Percentiles rank a stretch among this genome's conserved stretches.
These are phyloP conservation scores for Globisporangium rhizosaccharum DNA, from an alignment of 352 stramenopile genomes.

Conservation along the genomic window DNA sequence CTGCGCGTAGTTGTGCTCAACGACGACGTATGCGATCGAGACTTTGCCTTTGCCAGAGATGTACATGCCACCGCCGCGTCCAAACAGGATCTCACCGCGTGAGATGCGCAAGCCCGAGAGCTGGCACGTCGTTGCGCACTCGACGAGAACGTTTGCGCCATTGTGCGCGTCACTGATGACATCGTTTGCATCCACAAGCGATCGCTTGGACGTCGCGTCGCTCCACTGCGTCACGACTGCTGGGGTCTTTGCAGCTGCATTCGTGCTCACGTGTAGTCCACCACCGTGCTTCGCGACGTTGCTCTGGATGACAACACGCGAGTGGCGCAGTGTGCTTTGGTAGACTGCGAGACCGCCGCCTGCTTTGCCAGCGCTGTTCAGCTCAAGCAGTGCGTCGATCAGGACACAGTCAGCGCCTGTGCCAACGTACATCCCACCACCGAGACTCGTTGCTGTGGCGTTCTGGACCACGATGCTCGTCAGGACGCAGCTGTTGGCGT, in stretches of 20 bases:
- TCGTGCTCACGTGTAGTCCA: slow-evolving; percentile 20
- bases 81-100: slow-evolving; percentile 12
- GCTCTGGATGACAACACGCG: slow-evolving; percentile 20
- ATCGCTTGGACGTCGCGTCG: slow-evolving; percentile 6
- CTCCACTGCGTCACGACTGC: slow-evolving; percentile 3
- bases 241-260: background rate
- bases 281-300: slow-evolving; percentile 25
- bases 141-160: slow-evolving; percentile 26
- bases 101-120: slow-evolving; percentile 21
- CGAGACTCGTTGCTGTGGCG: slow-evolving; percentile 17
- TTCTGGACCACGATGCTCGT: slow-evolving; percentile 13
- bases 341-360: slow-evolving; percentile 28
- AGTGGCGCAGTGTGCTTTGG: slow-evolving; percentile 24
- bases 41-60: slow-evolving; percentile 19
- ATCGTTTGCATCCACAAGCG: slow-evolving; percentile 21
- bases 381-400: slow-evolving; percentile 13
- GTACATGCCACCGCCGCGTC: slow-evolving; percentile 27
- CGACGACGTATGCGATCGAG: slow-evolving; percentile 13
- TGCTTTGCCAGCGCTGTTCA: slow-evolving; percentile 19
- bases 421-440: slow-evolving; percentile 27
- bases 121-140: slow-evolving; percentile 16
- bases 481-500: slow-evolving; percentile 14
- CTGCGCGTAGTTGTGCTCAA: slow-evolving; percentile 25
- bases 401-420: slow-evolving; percentile 18
- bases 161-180: slow-evolving; percentile 8